These are phyloP conservation scores for Fusarium staphyleae DNA, from an alignment of 2,329 filamentous ascomycete species.

Conservation along the genomic window DNA sequence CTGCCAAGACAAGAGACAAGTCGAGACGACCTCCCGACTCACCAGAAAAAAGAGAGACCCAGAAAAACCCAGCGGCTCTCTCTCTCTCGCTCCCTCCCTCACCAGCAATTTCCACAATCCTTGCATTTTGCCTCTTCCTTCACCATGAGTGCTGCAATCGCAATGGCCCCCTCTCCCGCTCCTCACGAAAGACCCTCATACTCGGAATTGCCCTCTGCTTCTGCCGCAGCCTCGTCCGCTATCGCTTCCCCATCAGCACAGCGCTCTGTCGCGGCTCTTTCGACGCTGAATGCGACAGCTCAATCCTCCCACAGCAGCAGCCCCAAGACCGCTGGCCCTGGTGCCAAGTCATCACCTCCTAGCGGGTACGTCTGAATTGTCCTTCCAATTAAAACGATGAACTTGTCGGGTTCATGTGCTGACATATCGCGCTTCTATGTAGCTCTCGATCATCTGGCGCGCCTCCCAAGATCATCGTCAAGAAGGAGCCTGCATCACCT, in stretches of 20 bases:
- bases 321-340: constrained; percentile 52
- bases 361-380: constrained; percentile 60
- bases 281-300: constrained; percentile 52
- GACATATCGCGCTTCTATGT: constrained; percentile 5
- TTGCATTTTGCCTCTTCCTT: constrained; percentile 26
- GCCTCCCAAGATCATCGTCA: constrained; percentile 85
- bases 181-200: constrained; percentile 69
- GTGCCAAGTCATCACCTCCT: constrained; percentile 63
- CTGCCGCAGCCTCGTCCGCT: constrained; percentile 45
- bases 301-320: constrained; percentile 63
- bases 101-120: constrained; percentile 19
- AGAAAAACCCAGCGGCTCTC: constrained; percentile 32
- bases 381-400: background rate
- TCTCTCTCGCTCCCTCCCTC: constrained; percentile 28
- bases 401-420: constrained; percentile 5
- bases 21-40: no score
- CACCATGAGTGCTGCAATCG: constrained; percentile 72
- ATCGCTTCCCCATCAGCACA: constrained; percentile 55
- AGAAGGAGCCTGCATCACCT: constrained; percentile 93
- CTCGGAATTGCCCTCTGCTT: constrained; percentile 55
- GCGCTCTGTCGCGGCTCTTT: constrained; percentile 47
- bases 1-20: constrained; percentile 27
- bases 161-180: constrained; percentile 73
- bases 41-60: constrained; percentile 3
- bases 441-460: constrained; percentile 47